A percentile compares a stretch with the other conserved stretches of the same genome.
phyloP scores from a whole-genome alignment of 805 yeast genomes.

The Cyberlindnera bimundalis region DNA sequence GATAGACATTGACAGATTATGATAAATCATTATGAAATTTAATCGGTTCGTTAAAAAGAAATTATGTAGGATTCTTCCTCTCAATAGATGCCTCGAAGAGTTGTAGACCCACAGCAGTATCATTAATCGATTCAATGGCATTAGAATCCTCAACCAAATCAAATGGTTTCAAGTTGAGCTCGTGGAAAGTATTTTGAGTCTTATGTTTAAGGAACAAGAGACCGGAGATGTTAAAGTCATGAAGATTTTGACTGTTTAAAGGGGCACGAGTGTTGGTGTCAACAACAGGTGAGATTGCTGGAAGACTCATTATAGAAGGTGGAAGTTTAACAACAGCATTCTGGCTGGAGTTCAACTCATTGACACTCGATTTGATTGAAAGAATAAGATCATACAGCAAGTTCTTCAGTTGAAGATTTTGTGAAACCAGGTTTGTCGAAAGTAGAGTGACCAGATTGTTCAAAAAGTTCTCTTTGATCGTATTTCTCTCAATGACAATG shows the following conservation, averaged over 20 bases:
- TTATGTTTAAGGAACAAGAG: slow-evolving; percentile 30
- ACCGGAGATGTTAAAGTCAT: slow-evolving; percentile 18
- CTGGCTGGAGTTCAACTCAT: slow-evolving; percentile 28
- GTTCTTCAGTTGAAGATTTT: slow-evolving; percentile 49
- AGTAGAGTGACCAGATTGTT: slow-evolving; percentile 45
- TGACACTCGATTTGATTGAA: slow-evolving; percentile 42
- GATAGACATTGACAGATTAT: slow-evolving; percentile 38
- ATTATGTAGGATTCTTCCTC: slow-evolving; percentile 38
- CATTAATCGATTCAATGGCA: slow-evolving; percentile 45
- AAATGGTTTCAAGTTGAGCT: slow-evolving; percentile 44
- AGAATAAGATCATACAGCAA: slow-evolving; percentile 56
- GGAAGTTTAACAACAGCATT: slow-evolving; percentile 27
- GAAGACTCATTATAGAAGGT: slow-evolving; percentile 23
- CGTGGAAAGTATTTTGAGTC: slow-evolving; percentile 29
- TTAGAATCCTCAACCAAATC: slow-evolving; percentile 59
- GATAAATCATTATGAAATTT: background rate
- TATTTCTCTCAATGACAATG: slow-evolving; percentile 40
- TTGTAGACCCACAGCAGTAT: slow-evolving; percentile 50
- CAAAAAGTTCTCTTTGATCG: slow-evolving; percentile 43
- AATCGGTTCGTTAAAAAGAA: background rate
- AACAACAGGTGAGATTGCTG: slow-evolving; percentile 20
- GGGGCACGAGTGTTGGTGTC: background rate
- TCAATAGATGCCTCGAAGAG: slow-evolving; percentile 51
- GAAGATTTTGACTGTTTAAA: slow-evolving; percentile 16
- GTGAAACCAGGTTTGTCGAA: slow-evolving; percentile 40